phyloP scores from a whole-genome alignment of 331 rosid genomes.

The Cydonia oblonga region DNA sequence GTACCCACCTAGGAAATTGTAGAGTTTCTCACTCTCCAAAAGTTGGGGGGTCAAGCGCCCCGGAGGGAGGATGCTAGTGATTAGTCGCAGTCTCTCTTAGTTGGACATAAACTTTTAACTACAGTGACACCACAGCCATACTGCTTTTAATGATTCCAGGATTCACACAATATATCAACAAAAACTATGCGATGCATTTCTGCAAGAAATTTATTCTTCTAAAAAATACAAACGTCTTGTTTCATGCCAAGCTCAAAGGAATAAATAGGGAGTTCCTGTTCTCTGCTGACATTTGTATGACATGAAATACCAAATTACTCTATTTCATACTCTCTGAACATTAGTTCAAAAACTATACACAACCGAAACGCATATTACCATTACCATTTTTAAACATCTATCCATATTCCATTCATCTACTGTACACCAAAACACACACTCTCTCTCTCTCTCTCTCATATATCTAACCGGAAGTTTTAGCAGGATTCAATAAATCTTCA shows the following conservation, averaged over 20 bases:
- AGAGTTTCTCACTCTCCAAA: too few relatives aligned
- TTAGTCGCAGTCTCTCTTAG: too few relatives aligned
- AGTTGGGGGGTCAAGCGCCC: too few relatives aligned
- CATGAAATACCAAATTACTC: background rate
- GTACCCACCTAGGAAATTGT: too few relatives aligned
- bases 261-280: background rate
- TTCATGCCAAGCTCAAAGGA: background rate
- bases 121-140: background rate
- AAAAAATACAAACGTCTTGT: background rate
- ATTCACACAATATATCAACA: background rate
- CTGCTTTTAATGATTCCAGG: background rate
- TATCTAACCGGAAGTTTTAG: background rate
- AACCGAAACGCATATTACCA: background rate
- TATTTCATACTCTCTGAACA: background rate
- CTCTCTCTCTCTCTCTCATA: too few relatives aligned
- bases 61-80: too few relatives aligned
- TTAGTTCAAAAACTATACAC: background rate
- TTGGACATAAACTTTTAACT: background rate
- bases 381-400: background rate
- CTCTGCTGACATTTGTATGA: background rate
- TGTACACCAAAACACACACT: background rate
- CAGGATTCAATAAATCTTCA: background rate
- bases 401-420: background rate
- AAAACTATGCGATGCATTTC: background rate
- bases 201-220: background rate